Base-by-base conservation (phyloP, 352 stramenopile genomes). In the Globisporangium nagaii region DNA sequence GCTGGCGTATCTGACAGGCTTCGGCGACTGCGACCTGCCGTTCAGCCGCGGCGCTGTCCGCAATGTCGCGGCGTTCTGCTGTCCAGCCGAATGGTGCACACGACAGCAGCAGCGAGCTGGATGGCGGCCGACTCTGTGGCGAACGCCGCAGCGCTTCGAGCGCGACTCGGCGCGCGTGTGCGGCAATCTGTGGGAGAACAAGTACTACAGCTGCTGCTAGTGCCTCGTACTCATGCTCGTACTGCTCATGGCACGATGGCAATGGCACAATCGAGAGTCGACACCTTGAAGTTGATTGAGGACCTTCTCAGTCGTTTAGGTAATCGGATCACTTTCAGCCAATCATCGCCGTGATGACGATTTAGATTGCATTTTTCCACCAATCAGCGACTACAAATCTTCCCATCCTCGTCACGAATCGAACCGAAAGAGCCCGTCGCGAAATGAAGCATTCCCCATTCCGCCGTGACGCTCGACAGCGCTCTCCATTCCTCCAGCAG, bases 121-220 rank as follows among this genome's bases (percentile, higher is more conserved):
- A 24, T 79, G 70, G 68, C 27, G 4, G 13, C 69, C 72, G 3
- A 51, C 19, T 39, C 41, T 37, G 4, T 81, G 68, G 65, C 39
- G 17, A 15, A n/a, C 34, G n/a, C 62, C 60, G 9, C 31, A 48
- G 48, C 71, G 35, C 66, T 65, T 84, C 24, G 61, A 84, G 4
- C 67, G 74, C 22, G 68, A 87, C 48, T 70, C 60, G 27, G 58
- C 70, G 11, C 64, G 58, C 28, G 63, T 81, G 13, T 86, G 71
- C 27, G 52, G 75, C 47, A 71, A 84, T 24, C 25, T 83, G 5
- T 86, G 78, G 73, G 70, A 85, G 54, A 88, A 85, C 63, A 73
- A 75, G 37, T 84, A 84, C 62, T 86, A 71, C 45, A 85, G 71
- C 42, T 85, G 71, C 62, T 86, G 75, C 61, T 83, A 36, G 63